Evolutionary conservation across 192 early-diverging fungal species (phyloP).

Genomic region (Lobulomyces angularis): DNA sequence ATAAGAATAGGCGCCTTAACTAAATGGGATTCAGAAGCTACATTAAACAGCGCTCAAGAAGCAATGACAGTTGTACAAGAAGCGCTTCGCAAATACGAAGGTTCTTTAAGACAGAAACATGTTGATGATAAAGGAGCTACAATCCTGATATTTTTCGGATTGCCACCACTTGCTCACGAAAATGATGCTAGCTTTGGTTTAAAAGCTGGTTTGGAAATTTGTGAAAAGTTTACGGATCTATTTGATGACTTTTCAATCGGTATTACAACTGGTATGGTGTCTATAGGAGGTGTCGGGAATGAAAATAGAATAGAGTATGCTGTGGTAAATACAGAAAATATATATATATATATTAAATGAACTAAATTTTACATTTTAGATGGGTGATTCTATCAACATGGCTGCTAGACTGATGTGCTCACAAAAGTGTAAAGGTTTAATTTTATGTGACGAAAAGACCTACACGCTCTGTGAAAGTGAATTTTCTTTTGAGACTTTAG

Average conservation of each 20-base stretch:
- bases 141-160: conserved; percentile 35
- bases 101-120: conserved; percentile 34
- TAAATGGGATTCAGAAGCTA: conserved; percentile 16
- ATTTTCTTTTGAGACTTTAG: conserved; percentile 33
- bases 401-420: conserved; percentile 38
- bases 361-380: conserved; percentile 10
- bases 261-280: conserved; percentile 38
- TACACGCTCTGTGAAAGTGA: conserved; percentile 31
- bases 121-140: conserved; percentile 43
- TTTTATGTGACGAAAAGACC: conserved; percentile 37
- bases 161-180: conserved; percentile 39
- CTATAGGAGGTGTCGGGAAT: conserved; percentile 39
- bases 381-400: conserved; percentile 50
- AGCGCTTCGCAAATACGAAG: conserved; percentile 26
- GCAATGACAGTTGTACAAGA: conserved; percentile 31
- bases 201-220: conserved; percentile 28
- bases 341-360: no score
- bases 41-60: conserved; percentile 20
- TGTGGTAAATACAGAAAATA: conserved; percentile 27
- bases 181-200: conserved; percentile 35
- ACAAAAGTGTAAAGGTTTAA: conserved; percentile 11
- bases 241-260: conserved; percentile 45
- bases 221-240: conserved; percentile 17
- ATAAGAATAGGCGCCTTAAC: conserved; percentile 31
- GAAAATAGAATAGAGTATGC: conserved; percentile 36